Percentiles rank a stretch among this genome's conserved stretches.
phyloP scores from a whole-genome alignment of 2,329 filamentous ascomycete genomes.

The Curvularia sp. region DNA sequence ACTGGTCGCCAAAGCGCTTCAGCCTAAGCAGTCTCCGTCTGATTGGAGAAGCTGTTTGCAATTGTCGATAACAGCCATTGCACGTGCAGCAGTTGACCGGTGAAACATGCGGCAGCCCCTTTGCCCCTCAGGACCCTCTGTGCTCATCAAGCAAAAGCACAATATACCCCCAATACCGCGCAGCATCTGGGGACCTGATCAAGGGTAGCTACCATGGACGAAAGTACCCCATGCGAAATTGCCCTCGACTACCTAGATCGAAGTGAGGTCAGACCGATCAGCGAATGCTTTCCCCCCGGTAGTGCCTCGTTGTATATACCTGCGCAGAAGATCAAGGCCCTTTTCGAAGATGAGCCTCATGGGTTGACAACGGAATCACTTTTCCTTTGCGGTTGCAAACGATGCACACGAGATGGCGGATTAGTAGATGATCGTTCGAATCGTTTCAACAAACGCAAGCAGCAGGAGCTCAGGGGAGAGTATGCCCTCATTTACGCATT shows the following conservation, averaged over 20 bases:
- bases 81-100: constrained; percentile 9
- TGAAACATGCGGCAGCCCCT: constrained; percentile 1
- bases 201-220: neutral
- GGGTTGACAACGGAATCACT: constrained; percentile 15
- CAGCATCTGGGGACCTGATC: neutral
- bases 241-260: constrained; percentile 10
- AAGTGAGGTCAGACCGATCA: constrained; percentile 13
- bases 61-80: neutral
- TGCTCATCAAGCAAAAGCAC: neutral
- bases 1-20: neutral
- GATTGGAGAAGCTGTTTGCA: neutral
- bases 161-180: neutral
- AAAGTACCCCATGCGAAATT: neutral
- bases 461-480: constrained; percentile 17
- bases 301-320: constrained; percentile 19
- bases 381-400: constrained; percentile 16
- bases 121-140: neutral
- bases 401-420: constrained; percentile 15
- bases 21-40: neutral
- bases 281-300: constrained; percentile 8
- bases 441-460: constrained; percentile 12
- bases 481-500: constrained; percentile 21
- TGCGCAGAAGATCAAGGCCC: constrained; percentile 15
- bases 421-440: constrained; percentile 12
- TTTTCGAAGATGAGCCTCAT: constrained; percentile 10